Conservation (phyloP, 495 filamentous ascomycete genomes). For the Neurospora terricola region DNA sequence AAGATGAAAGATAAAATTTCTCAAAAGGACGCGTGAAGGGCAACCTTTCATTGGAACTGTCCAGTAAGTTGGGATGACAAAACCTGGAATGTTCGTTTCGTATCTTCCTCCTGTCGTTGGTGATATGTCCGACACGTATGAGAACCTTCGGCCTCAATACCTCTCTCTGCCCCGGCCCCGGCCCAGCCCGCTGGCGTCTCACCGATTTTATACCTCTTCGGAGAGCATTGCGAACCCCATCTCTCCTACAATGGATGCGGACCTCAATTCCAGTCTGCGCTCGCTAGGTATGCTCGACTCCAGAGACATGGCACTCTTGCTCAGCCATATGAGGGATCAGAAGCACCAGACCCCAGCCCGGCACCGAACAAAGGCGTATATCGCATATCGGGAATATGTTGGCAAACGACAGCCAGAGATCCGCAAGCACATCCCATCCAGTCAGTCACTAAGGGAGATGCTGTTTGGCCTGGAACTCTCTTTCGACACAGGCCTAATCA, state of each 20-base stretch:
- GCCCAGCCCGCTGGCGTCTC: background rate
- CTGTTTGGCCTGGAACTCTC: too few relatives aligned
- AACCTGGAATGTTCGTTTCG: background rate
- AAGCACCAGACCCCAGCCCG: too few relatives aligned
- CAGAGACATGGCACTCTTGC: too few relatives aligned
- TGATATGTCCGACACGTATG: background rate
- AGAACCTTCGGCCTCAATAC: background rate
- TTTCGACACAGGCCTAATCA: too few relatives aligned
- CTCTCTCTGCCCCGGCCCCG: background rate
- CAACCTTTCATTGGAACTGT: background rate
- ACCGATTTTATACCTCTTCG: background rate
- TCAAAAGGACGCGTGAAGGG: background rate
- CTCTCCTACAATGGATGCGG: background rate
- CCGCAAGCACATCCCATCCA: too few relatives aligned
- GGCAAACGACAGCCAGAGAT: too few relatives aligned
- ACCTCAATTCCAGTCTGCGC: background rate
- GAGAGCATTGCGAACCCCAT: background rate
- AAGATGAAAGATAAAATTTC: background rate
- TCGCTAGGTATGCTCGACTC: background rate
- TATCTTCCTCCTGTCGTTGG: background rate
- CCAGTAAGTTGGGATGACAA: background rate
- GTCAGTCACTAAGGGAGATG: too few relatives aligned
- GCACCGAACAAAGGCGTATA: too few relatives aligned
- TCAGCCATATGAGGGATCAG: too few relatives aligned
- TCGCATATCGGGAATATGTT: too few relatives aligned